Conservation (phyloP, 2,329 filamentous ascomycete species). For the Exophiala spinifera region DNA sequence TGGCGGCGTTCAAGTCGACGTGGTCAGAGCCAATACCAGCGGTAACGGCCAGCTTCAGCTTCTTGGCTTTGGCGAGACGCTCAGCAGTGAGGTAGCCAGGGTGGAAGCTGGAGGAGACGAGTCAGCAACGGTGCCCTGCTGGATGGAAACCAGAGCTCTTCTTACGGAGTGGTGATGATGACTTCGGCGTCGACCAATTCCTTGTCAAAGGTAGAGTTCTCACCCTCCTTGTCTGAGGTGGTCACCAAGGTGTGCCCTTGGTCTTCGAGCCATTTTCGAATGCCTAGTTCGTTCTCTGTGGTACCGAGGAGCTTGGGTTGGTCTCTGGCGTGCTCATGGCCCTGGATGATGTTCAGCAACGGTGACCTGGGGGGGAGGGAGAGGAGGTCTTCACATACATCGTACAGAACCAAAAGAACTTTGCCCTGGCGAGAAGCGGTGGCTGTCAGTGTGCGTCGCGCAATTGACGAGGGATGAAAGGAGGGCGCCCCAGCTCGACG, state of each 20-base stretch:
- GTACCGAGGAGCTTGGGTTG: constrained; percentile 88
- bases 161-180: constrained; percentile 96
- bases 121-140: constrained; percentile 4
- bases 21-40: constrained; percentile 98
- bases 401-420: constrained; percentile 90
- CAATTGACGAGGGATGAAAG: constrained; percentile 19
- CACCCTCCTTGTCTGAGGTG: constrained; percentile 95
- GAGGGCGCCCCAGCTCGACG: constrained; percentile 40
- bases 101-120: constrained; percentile 71
- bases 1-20: constrained; percentile 93
- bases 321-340: constrained; percentile 80
- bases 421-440: constrained; percentile 79
- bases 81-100: constrained; percentile 96
- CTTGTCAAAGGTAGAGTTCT: constrained; percentile 88
- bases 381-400: constrained; percentile 55
- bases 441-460: constrained; percentile 58
- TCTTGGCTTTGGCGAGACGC: constrained; percentile 96
- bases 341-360: constrained; percentile 41
- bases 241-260: constrained; percentile 95
- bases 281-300: constrained; percentile 95
- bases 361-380: not conserved
- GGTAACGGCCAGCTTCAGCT: constrained; percentile 94
- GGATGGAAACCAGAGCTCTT: constrained; percentile 30
- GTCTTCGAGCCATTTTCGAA: constrained; percentile 96
- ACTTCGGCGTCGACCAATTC: constrained; percentile 95